Conservation (phyloP, 2,329 filamentous ascomycete genomes). For the Scorias spongiosa region DNA sequence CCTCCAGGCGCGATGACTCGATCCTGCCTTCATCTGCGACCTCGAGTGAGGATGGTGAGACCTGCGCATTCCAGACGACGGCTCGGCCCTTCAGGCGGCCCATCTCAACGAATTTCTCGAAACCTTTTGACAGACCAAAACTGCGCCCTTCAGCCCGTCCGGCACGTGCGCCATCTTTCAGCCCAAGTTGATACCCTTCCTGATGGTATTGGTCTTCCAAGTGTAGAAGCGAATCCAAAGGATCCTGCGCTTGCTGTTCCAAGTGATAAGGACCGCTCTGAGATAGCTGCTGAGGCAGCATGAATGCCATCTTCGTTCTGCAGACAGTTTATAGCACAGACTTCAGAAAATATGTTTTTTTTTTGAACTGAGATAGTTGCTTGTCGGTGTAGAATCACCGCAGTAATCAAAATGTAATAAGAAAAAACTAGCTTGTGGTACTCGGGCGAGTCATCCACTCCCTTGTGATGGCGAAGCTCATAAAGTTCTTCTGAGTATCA, state of each 20-base stretch:
- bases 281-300: background rate
- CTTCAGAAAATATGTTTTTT: too few species aligned
- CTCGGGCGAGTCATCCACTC: too few species aligned
- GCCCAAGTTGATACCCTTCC: conserved; percentile 64
- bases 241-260: conserved; percentile 7
- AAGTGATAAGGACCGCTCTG: background rate
- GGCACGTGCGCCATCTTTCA: conserved; percentile 57
- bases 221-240: conserved; percentile 41
- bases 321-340: too few species aligned
- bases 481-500: too few species aligned
- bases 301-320: background rate
- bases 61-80: conserved; percentile 66
- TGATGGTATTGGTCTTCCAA: conserved; percentile 60
- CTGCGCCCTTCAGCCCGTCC: conserved; percentile 79
- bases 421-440: too few species aligned
- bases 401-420: too few species aligned
- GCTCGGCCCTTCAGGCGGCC: conserved; percentile 66
- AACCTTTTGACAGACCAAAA: conserved; percentile 83
- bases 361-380: too few species aligned
- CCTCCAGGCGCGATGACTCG: conserved; percentile 27
- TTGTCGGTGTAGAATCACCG: too few species aligned
- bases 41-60: conserved; percentile 23
- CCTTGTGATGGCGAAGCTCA: too few species aligned
- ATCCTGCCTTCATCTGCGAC: background rate
- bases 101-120: conserved; percentile 76